Percentiles rank a stretch among this genome's conserved stretches.
Evolutionary conservation across 2,329 filamentous ascomycete species (phyloP).

Genomic region (Trichoderma citrinoviride): DNA sequence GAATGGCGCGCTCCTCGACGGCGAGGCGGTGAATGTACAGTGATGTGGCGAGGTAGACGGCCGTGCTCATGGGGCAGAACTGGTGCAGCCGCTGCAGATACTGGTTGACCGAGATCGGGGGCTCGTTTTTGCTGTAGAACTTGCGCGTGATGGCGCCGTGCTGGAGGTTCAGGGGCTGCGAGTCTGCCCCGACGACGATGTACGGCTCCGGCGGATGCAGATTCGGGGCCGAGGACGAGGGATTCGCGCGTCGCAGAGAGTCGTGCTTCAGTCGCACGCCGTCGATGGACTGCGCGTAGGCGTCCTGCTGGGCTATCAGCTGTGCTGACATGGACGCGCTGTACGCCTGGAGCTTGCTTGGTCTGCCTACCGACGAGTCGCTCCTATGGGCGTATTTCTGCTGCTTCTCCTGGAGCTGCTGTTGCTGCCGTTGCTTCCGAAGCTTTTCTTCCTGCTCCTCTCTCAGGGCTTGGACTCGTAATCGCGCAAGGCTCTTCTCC

Average conservation of each 20-base stretch:
- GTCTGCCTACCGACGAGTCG: conserved; percentile 16
- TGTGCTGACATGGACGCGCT: conserved; percentile 30
- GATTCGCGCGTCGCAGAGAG: conserved; percentile 25
- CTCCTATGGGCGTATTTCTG: conserved; percentile 6
- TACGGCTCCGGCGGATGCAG: conserved; percentile 45
- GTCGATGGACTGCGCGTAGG: conserved; percentile 42
- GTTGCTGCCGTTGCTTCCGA: conserved; percentile 24
- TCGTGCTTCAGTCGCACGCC: conserved; percentile 52
- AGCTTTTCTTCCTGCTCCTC: conserved; percentile 30
- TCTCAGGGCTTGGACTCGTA: conserved; percentile 43
- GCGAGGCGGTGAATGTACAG: conserved; percentile 83
- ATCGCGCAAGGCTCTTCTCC: conserved; percentile 49
- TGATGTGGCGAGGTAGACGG: conserved; percentile 86
- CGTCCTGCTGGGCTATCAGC: conserved; percentile 30
- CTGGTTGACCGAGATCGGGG: conserved; percentile 76
- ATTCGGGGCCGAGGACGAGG: conserved; percentile 24
- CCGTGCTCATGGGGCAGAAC: conserved; percentile 91
- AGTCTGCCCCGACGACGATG: conserved; percentile 64
- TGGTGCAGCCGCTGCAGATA: conserved; percentile 85
- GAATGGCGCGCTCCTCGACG: conserved; percentile 72
- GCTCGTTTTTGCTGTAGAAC: conserved; percentile 87
- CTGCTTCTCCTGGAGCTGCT: neutral
- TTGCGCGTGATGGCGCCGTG: conserved; percentile 84
- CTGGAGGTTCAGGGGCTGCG: conserved; percentile 71
- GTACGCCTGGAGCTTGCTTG: conserved; percentile 30